Evolutionary conservation across 2,329 filamentous ascomycete species (phyloP).

Genomic region (Paecilomyces dactylethromorphus): DNA sequence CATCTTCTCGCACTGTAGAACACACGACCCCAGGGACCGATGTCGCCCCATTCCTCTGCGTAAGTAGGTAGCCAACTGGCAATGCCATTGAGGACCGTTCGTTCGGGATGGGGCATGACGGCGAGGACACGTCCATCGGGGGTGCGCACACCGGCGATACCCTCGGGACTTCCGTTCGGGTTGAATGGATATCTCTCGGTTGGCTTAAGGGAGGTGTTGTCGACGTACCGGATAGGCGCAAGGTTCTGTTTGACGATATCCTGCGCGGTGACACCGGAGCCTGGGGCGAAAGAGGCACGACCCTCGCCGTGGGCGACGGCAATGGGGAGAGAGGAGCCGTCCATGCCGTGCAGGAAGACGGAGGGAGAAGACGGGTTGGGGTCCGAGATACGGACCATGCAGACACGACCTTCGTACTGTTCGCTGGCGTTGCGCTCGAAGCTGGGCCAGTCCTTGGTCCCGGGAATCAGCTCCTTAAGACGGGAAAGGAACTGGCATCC

Average conservation of each 20-base stretch:
- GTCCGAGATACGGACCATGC: constrained; percentile 75
- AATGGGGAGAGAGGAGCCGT: constrained; percentile 73
- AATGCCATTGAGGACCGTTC: constrained; percentile 75
- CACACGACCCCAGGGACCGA: constrained; percentile 77
- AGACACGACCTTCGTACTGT: constrained; percentile 83
- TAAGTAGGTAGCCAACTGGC: constrained; percentile 67
- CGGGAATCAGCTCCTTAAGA: constrained; percentile 76
- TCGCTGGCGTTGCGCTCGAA: constrained; percentile 80
- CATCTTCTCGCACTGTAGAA: constrained; percentile 84
- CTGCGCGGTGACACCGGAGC: constrained; percentile 37
- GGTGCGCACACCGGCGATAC: constrained; percentile 73
- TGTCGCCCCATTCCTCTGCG: constrained; percentile 64
- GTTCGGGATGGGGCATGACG: constrained; percentile 90
- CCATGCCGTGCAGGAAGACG: constrained; percentile 90
- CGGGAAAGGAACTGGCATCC: constrained; percentile 92
- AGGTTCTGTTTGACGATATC: constrained; percentile 59
- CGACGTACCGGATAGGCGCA: constrained; percentile 74
- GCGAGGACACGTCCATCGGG: constrained; percentile 74
- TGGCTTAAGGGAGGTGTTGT: constrained; percentile 64
- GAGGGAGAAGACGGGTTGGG: constrained; percentile 50
- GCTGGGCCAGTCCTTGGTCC: constrained; percentile 72
- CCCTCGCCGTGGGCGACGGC: constrained; percentile 90
- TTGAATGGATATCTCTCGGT: constrained; percentile 86
- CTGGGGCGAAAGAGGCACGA: constrained; percentile 62
- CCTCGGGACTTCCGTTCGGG: constrained; percentile 75